Conservation (phyloP, 202 grass and related monocot species). For the Setaria viridis region DNA sequence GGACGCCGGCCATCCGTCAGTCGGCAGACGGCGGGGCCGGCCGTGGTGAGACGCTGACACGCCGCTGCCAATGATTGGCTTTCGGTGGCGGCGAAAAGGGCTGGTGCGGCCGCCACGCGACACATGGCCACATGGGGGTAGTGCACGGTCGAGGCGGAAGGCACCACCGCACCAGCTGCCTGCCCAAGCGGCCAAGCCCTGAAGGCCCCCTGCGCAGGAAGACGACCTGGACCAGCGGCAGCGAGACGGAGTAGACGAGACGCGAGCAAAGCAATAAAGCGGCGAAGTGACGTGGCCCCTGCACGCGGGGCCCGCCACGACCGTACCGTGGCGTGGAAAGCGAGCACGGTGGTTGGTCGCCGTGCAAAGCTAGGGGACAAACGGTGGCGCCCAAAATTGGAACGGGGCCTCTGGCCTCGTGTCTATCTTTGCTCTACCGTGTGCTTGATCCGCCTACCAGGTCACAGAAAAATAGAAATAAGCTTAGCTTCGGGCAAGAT, state of each 20-base stretch:
- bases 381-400: constrained; percentile 2
- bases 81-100: neutral
- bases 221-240: neutral
- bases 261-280: neutral
- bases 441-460: neutral
- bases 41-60: constrained; percentile 24
- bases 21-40: neutral
- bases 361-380: constrained; percentile 4
- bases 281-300: neutral
- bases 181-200: neutral
- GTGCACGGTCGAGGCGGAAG: constrained; percentile 46
- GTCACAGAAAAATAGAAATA: neutral
- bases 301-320: constrained; percentile 18
- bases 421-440: neutral
- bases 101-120: neutral
- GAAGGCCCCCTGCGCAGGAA: neutral
- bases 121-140: constrained; percentile 7
- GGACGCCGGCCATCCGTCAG: neutral
- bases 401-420: neutral
- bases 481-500: neutral
- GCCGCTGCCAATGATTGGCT: constrained; percentile 39
- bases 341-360: constrained; percentile 25
- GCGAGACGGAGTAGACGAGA: neutral
- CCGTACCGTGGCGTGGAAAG: constrained; percentile 47
- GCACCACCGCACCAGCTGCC: constrained; percentile 40